phyloP scores from a whole-genome alignment of 768 basidiomycete species.

The Amanita polypyramis region DNA sequence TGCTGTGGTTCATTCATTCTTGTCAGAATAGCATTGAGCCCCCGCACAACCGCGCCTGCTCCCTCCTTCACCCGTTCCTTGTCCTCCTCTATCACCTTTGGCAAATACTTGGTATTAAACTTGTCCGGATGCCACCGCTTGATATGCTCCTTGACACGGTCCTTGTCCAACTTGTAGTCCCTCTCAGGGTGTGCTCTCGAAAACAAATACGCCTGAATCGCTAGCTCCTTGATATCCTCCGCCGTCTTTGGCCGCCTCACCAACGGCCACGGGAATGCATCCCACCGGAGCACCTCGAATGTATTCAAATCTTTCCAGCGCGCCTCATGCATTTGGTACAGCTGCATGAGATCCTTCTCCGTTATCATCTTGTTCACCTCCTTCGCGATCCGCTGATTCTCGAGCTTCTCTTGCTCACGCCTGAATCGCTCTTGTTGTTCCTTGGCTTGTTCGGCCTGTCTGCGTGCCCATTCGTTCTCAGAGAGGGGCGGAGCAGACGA shows the following conservation, averaged over 20 bases:
- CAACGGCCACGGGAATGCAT: slow-evolving; percentile 68
- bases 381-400: slow-evolving; percentile 44
- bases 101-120: slow-evolving; percentile 60
- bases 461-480: slow-evolving; percentile 52
- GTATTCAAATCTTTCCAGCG: slow-evolving; percentile 43
- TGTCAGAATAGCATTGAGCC: slow-evolving; percentile 59
- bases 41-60: slow-evolving; percentile 62
- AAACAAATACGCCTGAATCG: slow-evolving; percentile 52
- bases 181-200: slow-evolving; percentile 42
- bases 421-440: slow-evolving; percentile 63
- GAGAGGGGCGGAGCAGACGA: slow-evolving; percentile 13
- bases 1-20: slow-evolving; percentile 25
- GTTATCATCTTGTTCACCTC: slow-evolving; percentile 23
- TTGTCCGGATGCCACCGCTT: slow-evolving; percentile 77
- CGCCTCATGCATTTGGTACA: slow-evolving; percentile 52
- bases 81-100: slow-evolving; percentile 53
- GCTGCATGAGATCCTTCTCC: slow-evolving; percentile 43
- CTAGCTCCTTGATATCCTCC: slow-evolving; percentile 49
- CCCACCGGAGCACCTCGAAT: slow-evolving; percentile 43
- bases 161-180: slow-evolving; percentile 49
- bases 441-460: slow-evolving; percentile 51
- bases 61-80: slow-evolving; percentile 59
- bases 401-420: slow-evolving; percentile 52
- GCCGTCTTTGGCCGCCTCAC: slow-evolving; percentile 42
- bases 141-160: slow-evolving; percentile 67